Conservation (phyloP, 495 filamentous ascomycete genomes). For the Daldinia bambusicola region DNA sequence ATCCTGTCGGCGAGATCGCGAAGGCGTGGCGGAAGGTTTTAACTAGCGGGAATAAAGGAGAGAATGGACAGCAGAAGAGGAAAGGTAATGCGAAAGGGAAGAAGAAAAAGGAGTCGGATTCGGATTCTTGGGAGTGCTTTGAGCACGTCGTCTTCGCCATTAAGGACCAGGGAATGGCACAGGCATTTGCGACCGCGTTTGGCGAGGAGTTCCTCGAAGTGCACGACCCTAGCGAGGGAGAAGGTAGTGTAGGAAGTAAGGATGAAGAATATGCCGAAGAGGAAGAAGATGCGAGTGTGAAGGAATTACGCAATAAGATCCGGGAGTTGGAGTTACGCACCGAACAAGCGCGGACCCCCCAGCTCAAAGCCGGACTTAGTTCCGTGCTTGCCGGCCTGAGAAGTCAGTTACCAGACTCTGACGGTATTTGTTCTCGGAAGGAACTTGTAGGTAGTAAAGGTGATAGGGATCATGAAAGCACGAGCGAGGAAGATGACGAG, state of each 20-base stretch:
- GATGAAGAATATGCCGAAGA: conserved; percentile 21
- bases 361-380: conserved; percentile 44
- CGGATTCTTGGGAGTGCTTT: conserved; percentile 49
- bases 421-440: not conserved
- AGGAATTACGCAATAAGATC: conserved; percentile 48
- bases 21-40: conserved; percentile 68
- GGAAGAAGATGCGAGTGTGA: conserved; percentile 40
- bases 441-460: not conserved
- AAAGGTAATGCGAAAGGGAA: not conserved
- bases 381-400: conserved; percentile 45
- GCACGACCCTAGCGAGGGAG: conserved; percentile 16
- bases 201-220: conserved; percentile 52
- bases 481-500: conserved; percentile 13
- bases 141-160: conserved; percentile 64
- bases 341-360: conserved; percentile 43
- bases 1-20: conserved; percentile 71
- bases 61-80: not conserved
- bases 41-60: conserved; percentile 39
- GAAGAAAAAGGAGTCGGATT: conserved; percentile 31
- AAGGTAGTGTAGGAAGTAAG: not conserved
- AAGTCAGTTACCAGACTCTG: conserved; percentile 39
- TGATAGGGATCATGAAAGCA: not conserved
- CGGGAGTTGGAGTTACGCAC: conserved; percentile 44
- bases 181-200: conserved; percentile 58
- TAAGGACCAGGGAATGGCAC: conserved; percentile 44